A percentile compares a stretch with the other conserved stretches of the same genome.
Conservation (phyloP, 495 filamentous ascomycete genomes). For the Letharia lupina region DNA sequence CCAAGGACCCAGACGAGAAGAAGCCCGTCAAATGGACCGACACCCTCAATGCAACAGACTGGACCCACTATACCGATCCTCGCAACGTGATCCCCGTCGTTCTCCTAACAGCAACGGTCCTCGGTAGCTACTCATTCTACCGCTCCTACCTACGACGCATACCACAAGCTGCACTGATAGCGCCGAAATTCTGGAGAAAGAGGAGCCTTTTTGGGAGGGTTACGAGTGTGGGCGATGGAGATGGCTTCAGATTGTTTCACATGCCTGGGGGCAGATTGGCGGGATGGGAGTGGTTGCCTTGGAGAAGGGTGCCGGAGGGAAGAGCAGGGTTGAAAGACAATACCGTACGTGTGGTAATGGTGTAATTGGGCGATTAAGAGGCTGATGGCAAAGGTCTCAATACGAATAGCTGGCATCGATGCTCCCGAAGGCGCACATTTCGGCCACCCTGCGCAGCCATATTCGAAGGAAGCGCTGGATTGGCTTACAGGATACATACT, state of each 20-base stretch:
- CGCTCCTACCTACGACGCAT: slow-evolving; percentile 73
- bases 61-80: slow-evolving; percentile 58
- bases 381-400: slow-evolving; percentile 47
- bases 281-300: slow-evolving; percentile 85
- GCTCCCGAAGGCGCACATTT: slow-evolving; percentile 92
- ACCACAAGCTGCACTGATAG: slow-evolving; percentile 62
- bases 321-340: slow-evolving; percentile 61
- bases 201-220: slow-evolving; percentile 74
- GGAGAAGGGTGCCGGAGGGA: slow-evolving; percentile 60
- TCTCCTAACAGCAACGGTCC: slow-evolving; percentile 58
- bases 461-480: slow-evolving; percentile 63
- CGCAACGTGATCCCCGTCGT: slow-evolving; percentile 57
- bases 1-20: slow-evolving; percentile 25
- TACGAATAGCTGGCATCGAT: slow-evolving; percentile 85
- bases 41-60: slow-evolving; percentile 48
- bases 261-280: slow-evolving; percentile 78
- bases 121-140: slow-evolving; percentile 43
- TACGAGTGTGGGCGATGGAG: slow-evolving; percentile 91
- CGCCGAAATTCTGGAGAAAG: slow-evolving; percentile 51
- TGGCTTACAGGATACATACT: slow-evolving; percentile 72
- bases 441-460: slow-evolving; percentile 78
- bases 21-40: slow-evolving; percentile 39
- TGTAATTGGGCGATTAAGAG: background rate
- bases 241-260: slow-evolving; percentile 89
- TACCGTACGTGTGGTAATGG: slow-evolving; percentile 50